phyloP scores from a whole-genome alignment of 2,329 filamentous ascomycete genomes.

The Cryphonectria nitschkei region DNA sequence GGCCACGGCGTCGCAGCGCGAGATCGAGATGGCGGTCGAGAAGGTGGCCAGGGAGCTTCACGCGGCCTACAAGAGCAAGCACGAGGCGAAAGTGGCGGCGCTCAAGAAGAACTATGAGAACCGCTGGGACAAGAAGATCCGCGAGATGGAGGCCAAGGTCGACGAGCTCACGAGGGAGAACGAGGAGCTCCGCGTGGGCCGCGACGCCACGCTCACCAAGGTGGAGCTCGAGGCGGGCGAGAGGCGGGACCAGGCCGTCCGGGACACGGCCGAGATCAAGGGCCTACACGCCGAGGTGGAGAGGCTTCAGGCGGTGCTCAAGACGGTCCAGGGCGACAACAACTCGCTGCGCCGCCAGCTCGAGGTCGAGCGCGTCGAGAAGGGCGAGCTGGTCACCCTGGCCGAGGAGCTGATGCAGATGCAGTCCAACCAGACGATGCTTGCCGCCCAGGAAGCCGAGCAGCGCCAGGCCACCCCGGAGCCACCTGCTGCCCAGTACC shows the following conservation, averaged over 20 bases:
- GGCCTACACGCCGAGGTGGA: constrained; percentile 75
- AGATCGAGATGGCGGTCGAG: constrained; percentile 85
- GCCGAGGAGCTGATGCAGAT: constrained; percentile 85
- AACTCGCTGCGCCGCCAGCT: constrained; percentile 66
- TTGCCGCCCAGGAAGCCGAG: constrained; percentile 33
- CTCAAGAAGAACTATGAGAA: constrained; percentile 84
- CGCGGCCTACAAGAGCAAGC: constrained; percentile 92
- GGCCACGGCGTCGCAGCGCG: constrained; percentile 46
- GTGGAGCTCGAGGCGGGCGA: constrained; percentile 53
- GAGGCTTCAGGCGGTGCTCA: constrained; percentile 73
- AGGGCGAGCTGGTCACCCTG: constrained; percentile 78
- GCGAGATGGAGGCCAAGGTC: constrained; percentile 74
- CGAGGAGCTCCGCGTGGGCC: constrained; percentile 68
- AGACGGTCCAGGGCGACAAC: constrained; percentile 72
- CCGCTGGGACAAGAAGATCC: constrained; percentile 86
- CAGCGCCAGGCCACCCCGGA: not conserved
- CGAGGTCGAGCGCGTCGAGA: constrained; percentile 77
- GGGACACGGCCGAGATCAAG: constrained; percentile 68
- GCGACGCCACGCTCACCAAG: constrained; percentile 68
- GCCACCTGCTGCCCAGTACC: not conserved
- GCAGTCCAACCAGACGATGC: constrained; percentile 53
- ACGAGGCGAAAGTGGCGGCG: constrained; percentile 92
- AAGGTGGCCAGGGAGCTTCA: constrained; percentile 94
- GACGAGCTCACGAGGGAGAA: constrained; percentile 74
- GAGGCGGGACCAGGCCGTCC: constrained; percentile 60